Conservation (phyloP, 1,284 basidiomycete species). For the Sphagnurus paluster region DNA sequence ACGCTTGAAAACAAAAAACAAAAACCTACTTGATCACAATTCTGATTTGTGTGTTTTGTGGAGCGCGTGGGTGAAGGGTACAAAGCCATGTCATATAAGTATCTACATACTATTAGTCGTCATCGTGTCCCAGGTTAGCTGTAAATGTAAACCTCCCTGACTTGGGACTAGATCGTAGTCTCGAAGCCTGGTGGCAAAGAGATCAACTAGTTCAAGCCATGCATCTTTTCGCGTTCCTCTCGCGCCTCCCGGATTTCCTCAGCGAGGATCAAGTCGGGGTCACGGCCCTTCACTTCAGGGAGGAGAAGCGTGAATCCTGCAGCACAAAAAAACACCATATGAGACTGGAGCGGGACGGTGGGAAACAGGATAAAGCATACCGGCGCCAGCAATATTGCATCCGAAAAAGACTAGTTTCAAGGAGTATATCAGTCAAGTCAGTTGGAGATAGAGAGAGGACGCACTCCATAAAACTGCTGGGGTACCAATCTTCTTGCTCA, state of each 20-base stretch:
- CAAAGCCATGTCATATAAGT: no score
- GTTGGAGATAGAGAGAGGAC: constrained; percentile 37
- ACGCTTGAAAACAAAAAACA: no score
- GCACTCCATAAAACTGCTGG: constrained; percentile 64
- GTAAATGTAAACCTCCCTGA: no score
- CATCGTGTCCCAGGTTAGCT: no score
- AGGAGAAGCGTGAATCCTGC: constrained; percentile 67
- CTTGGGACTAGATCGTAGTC: no score
- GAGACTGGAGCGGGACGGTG: no score
- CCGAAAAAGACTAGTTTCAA: constrained; percentile 50
- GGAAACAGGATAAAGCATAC: constrained; percentile 24
- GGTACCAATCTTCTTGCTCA: constrained; percentile 65
- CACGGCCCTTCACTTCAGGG: constrained; percentile 75
- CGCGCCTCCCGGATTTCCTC: constrained; percentile 47
- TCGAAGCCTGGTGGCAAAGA: no score
- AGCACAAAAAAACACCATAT: no score
- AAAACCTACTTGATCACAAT: no score
- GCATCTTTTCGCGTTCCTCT: constrained; percentile 13
- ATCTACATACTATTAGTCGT: no score
- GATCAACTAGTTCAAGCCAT: not conserved
- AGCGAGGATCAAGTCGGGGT: constrained; percentile 66
- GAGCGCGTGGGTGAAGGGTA: no score
- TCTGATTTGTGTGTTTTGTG: no score
- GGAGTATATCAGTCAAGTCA: constrained; percentile 10
- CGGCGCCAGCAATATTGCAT: constrained; percentile 57